Conservation (phyloP, 495 filamentous ascomycete species). For the Cenococcum geophilum region DNA sequence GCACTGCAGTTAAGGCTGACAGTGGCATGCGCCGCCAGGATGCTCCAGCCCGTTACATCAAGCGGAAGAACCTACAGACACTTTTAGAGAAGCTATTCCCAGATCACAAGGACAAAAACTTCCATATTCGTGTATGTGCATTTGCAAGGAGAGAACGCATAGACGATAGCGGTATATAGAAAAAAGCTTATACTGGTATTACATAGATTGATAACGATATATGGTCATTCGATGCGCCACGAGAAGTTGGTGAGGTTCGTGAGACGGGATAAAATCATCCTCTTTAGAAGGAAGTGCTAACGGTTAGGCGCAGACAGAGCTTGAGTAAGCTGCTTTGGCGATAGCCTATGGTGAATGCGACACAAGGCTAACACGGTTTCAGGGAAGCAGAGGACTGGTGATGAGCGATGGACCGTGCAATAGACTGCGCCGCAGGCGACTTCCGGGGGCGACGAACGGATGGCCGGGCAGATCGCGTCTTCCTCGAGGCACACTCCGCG, state of each 20-base stretch:
- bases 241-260: slow-evolving; percentile 34
- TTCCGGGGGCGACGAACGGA: too few relatives aligned
- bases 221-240: slow-evolving; percentile 38
- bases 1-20: neutral
- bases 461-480: too few relatives aligned
- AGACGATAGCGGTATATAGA: too few relatives aligned
- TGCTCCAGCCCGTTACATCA: slow-evolving; percentile 34
- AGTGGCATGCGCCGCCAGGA: neutral
- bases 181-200: too few relatives aligned
- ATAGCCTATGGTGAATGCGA: neutral
- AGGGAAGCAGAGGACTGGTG: slow-evolving; percentile 32
- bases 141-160: too few relatives aligned
- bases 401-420: slow-evolving; percentile 15
- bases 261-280: neutral
- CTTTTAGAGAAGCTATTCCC: slow-evolving; percentile 39
- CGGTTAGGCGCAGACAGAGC: slow-evolving; percentile 9
- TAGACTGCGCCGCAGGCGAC: too few relatives aligned
- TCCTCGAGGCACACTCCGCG: too few relatives aligned
- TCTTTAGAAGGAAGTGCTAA: too few relatives aligned
- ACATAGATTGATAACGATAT: slow-evolving; percentile 37
- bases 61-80: slow-evolving; percentile 32
- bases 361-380: neutral
- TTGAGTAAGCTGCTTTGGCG: neutral
- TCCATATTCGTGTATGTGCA: slow-evolving; percentile 31
- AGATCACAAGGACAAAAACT: slow-evolving; percentile 33